Conservation (phyloP, 441 rosid species). For the Flueggea neowawraea region DNA sequence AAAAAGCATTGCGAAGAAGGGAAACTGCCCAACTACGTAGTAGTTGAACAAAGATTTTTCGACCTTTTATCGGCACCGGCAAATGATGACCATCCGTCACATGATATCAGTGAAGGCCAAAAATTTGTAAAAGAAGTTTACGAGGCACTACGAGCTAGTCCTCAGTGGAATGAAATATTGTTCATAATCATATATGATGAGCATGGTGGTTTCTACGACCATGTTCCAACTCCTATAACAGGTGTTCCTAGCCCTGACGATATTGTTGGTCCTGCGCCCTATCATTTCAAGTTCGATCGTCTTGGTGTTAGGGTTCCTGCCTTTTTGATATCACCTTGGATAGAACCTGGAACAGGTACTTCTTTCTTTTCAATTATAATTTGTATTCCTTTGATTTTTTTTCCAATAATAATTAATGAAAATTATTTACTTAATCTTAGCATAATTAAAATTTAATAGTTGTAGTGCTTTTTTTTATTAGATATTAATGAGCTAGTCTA, state of each 20-base stretch:
- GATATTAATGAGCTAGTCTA: too few species aligned
- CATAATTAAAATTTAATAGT: too few species aligned
- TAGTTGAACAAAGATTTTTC: conserved; percentile 65
- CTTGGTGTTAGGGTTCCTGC: conserved; percentile 90
- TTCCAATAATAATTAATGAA: too few species aligned
- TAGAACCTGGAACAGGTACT: conserved; percentile 74
- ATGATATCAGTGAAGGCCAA: conserved; percentile 75
- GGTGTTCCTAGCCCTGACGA: conserved; percentile 89
- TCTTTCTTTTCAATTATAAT: neutral
- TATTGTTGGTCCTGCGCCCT: conserved; percentile 61
- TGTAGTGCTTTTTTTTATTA: too few species aligned
- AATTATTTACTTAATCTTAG: too few species aligned
- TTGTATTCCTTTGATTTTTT: neutral
- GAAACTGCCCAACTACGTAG: conserved; percentile 80
- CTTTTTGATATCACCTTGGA: conserved; percentile 83
- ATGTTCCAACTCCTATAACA: conserved; percentile 71
- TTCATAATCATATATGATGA: conserved; percentile 71
- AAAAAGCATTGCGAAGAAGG: conserved; percentile 76
- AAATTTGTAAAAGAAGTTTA: conserved; percentile 74
- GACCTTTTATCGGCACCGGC: conserved; percentile 51
- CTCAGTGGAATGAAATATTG: conserved; percentile 78
- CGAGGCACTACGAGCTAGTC: conserved; percentile 77
- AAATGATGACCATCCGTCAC: conserved; percentile 86
- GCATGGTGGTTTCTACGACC: conserved; percentile 96
- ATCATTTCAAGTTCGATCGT: conserved; percentile 76